phyloP scores from a whole-genome alignment of 1,139 yeast genomes.

The Diutina rugosa region DNA sequence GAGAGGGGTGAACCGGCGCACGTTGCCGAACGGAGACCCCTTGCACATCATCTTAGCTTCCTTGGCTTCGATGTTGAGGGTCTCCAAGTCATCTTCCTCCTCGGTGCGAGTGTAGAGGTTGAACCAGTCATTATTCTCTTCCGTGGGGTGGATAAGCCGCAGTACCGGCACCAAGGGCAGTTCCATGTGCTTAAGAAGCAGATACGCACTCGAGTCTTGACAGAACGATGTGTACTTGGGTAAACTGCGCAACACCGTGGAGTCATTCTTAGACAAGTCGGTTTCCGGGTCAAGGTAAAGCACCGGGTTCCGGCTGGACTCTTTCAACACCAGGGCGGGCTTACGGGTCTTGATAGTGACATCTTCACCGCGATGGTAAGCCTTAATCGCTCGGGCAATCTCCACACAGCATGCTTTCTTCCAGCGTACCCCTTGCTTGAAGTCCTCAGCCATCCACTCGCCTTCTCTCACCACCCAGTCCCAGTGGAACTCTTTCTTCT shows the following conservation, averaged over 20 bases:
- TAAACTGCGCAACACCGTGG: constrained; percentile 37
- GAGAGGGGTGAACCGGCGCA: constrained; percentile 43
- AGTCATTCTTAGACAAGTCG: constrained; percentile 43
- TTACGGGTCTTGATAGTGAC: constrained; percentile 41
- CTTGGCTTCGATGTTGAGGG: background rate
- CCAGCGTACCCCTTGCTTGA: constrained; percentile 55
- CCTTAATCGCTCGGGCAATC: constrained; percentile 60
- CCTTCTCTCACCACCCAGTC: constrained; percentile 66
- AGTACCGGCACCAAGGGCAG: constrained; percentile 36
- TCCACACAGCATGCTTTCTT: constrained; percentile 59
- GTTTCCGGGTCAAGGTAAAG: constrained; percentile 25
- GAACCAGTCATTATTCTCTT: constrained; percentile 51
- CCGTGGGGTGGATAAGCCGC: constrained; percentile 46
- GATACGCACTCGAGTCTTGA: constrained; percentile 10
- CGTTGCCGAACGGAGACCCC: constrained; percentile 1
- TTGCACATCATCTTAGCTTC: background rate
- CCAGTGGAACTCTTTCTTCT: constrained; percentile 43
- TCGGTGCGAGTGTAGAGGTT: constrained; percentile 19
- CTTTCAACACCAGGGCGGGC: constrained; percentile 1
- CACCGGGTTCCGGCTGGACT: background rate
- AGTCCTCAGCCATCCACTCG: constrained; percentile 76
- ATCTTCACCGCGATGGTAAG: constrained; percentile 69
- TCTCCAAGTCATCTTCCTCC: background rate
- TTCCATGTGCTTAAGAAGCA: constrained; percentile 12
- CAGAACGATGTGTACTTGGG: constrained; percentile 44